phyloP scores from a whole-genome alignment of 176 grass and related monocot species.

The Puya raimondii region DNA sequence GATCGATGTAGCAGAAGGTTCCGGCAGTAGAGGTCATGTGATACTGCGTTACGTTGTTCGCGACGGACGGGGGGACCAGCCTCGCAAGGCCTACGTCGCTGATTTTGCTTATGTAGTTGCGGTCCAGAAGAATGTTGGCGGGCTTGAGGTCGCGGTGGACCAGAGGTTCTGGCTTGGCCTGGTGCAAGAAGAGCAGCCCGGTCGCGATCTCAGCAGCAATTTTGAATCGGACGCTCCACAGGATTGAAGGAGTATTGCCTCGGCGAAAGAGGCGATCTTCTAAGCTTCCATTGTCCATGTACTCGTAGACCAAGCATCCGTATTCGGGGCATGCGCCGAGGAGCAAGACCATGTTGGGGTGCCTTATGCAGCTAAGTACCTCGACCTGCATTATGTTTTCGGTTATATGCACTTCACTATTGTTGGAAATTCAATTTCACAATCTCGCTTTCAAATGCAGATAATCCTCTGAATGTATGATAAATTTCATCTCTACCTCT shows the following conservation, averaged over 20 bases:
- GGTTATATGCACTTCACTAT: too few species aligned
- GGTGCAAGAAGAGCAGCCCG: conserved; percentile 75
- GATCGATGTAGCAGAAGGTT: conserved; percentile 96
- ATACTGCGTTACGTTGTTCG: conserved; percentile 79
- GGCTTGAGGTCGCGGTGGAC: conserved; percentile 93
- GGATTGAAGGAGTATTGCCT: conserved; percentile 47
- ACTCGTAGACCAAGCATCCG: conserved; percentile 89
- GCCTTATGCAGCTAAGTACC: conserved; percentile 82
- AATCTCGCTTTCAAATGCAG: too few species aligned
- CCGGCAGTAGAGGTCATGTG: conserved; percentile 78
- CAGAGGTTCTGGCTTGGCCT: conserved; percentile 79
- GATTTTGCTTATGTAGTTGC: conserved; percentile 97
- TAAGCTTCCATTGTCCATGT: conserved; percentile 89
- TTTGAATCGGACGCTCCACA: conserved; percentile 64
- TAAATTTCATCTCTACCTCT: conserved; percentile 41
- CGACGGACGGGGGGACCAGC: conserved; percentile 65
- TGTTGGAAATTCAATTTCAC: too few species aligned
- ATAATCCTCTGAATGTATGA: too few species aligned
- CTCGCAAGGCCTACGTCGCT: conserved; percentile 82
- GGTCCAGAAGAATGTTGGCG: conserved; percentile 86
- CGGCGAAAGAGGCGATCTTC: conserved; percentile 76
- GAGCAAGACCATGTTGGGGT: conserved; percentile 95
- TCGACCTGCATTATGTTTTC: conserved; percentile 35
- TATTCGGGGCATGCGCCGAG: conserved; percentile 84
- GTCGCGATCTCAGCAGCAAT: conserved; percentile 76